phyloP scores from a whole-genome alignment of 2,329 filamentous ascomycete species.

The Teratosphaeria nubilosa region DNA sequence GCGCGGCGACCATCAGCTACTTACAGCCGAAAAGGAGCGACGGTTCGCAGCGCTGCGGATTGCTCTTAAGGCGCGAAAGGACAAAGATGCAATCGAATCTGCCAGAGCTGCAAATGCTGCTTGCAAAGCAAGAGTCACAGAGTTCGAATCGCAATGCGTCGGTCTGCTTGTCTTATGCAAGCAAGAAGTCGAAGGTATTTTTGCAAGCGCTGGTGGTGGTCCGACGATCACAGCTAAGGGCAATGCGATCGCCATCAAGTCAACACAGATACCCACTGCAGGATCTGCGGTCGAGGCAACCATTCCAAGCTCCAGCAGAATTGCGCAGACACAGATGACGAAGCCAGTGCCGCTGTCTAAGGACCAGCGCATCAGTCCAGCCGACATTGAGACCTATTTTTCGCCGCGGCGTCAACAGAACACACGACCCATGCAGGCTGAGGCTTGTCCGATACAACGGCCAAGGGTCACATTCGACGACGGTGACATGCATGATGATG shows the following conservation, averaged over 20 bases:
- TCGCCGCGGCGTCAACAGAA: conserved; percentile 4
- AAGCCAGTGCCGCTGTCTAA: conserved; percentile 10
- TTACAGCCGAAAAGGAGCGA: conserved; percentile 13
- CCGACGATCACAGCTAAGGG: conserved; percentile 1
- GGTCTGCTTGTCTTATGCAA: conserved; percentile 13
- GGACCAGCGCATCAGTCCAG: conserved; percentile 4
- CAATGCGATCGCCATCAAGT: conserved; percentile 17
- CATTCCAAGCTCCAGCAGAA: conserved; percentile 19
- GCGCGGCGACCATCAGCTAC: conserved; percentile 10
- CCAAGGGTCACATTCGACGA: conserved; percentile 6
- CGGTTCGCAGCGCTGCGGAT: conserved; percentile 12
- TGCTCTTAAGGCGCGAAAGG: conserved; percentile 14
- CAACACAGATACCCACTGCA: conserved; percentile 16
- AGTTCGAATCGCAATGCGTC: conserved; percentile 18
- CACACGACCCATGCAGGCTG: neutral
- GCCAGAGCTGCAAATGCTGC: conserved; percentile 18
- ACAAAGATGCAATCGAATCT: conserved; percentile 10
- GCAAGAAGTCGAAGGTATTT: conserved; percentile 11
- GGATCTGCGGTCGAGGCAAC: neutral
- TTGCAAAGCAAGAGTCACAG: conserved; percentile 13
- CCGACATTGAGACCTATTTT: conserved; percentile 11
- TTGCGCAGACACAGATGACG: conserved; percentile 23
- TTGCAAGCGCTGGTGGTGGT: neutral
- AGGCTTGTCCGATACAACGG: neutral
- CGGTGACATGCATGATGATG: conserved; percentile 13